Conservation (phyloP, 2,329 filamentous ascomycete genomes). For the Acephala macrosclerotiorum region DNA sequence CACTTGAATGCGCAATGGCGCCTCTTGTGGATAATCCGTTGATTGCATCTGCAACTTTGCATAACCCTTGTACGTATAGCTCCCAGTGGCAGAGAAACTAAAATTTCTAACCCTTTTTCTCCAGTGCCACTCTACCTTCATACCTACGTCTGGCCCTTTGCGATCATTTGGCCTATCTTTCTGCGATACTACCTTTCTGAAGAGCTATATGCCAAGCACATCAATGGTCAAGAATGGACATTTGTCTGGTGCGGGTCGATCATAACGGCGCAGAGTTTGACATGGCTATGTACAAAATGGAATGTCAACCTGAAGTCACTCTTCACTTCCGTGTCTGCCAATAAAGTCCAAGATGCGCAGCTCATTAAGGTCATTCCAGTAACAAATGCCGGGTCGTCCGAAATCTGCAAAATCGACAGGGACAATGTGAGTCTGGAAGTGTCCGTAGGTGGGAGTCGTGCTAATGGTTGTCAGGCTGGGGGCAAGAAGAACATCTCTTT, state of each 20-base stretch:
- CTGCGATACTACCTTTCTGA: constrained; percentile 84
- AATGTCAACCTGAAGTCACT: constrained; percentile 84
- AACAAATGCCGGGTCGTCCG: constrained; percentile 86
- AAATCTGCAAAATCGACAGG: constrained; percentile 83
- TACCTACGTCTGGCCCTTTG: constrained; percentile 92
- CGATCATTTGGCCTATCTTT: constrained; percentile 91
- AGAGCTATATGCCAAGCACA: constrained; percentile 88
- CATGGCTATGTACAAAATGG: constrained; percentile 98
- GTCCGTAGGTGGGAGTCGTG: constrained; percentile 8
- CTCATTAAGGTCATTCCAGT: constrained; percentile 93
- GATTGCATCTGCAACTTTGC: constrained; percentile 86
- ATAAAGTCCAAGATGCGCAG: constrained; percentile 74
- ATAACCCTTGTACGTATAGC: constrained; percentile 68
- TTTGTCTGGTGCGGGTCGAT: constrained; percentile 93
- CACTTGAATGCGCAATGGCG: constrained; percentile 59
- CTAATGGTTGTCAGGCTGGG: constrained; percentile 59
- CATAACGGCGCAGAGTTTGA: constrained; percentile 83
- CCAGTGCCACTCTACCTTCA: constrained; percentile 77
- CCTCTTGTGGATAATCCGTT: constrained; percentile 90
- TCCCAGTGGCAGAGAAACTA: neutral
- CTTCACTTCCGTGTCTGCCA: constrained; percentile 80
- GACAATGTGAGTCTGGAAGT: constrained; percentile 63
- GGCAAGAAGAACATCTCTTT: constrained; percentile 85
- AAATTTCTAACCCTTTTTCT: constrained; percentile 15
- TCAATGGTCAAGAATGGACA: constrained; percentile 96